phyloP scores from a whole-genome alignment of 2,329 filamentous ascomycete species.

The Fusarium sp. region DNA sequence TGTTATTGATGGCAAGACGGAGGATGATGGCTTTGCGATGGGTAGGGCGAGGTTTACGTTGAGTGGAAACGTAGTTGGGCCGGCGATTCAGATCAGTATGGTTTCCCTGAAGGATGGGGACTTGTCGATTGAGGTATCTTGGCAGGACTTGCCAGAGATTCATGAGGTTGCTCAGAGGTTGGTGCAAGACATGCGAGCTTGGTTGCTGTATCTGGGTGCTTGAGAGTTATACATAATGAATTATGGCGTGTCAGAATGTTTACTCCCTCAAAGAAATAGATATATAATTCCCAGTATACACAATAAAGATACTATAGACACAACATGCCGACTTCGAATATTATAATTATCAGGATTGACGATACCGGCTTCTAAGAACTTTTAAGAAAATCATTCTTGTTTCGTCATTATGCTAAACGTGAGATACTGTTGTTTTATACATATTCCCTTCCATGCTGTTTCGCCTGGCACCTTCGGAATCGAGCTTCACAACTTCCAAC shows the following conservation, averaged over 20 bases:
- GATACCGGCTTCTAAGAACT: too few relatives aligned
- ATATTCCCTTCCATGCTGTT: too few relatives aligned
- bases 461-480: fast-evolving
- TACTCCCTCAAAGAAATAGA: neutral
- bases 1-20: neutral
- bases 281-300: neutral
- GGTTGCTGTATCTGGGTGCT: neutral
- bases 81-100: neutral
- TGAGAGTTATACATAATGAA: neutral
- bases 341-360: fast-evolving
- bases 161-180: neutral
- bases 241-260: fast-evolving
- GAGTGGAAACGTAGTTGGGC: neutral
- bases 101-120: neutral
- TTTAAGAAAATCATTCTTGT: too few relatives aligned
- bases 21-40: neutral
- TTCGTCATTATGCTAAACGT: too few relatives aligned
- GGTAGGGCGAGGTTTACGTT: neutral
- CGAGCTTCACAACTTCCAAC: too few relatives aligned
- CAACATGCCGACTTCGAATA: fast-evolving
- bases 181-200: neutral
- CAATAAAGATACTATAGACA: neutral
- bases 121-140: neutral
- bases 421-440: fast-evolving
- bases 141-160: conserved; percentile 6